These are phyloP conservation scores for Fusarium equiseti DNA, from an alignment of 2,329 filamentous ascomycete species.

Conservation along the genomic window DNA sequence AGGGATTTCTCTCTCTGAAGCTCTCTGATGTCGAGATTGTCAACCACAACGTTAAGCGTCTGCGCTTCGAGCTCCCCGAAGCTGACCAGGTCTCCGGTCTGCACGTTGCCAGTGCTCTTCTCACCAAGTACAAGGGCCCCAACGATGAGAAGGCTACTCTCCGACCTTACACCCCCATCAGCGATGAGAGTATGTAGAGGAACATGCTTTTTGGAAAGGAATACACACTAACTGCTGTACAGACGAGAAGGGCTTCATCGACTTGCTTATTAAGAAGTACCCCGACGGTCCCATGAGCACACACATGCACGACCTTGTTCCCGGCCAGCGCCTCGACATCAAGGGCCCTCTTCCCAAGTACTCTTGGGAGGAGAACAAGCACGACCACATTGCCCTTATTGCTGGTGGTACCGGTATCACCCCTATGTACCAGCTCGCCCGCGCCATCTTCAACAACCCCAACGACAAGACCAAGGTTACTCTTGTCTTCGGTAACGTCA, in stretches of 20 bases:
- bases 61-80: slow-evolving; percentile 89
- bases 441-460: slow-evolving; percentile 94
- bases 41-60: slow-evolving; percentile 95
- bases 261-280: slow-evolving; percentile 94
- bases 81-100: slow-evolving; percentile 87
- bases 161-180: slow-evolving; percentile 92
- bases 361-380: slow-evolving; percentile 89
- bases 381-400: slow-evolving; percentile 86
- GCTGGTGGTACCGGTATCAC: slow-evolving; percentile 98
- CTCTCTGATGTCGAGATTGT: slow-evolving; percentile 81
- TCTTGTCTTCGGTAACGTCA: slow-evolving; percentile 90
- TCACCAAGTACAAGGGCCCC: slow-evolving; percentile 92
- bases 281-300: slow-evolving; percentile 90
- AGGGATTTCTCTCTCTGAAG: slow-evolving; percentile 87
- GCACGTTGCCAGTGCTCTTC: slow-evolving; percentile 82
- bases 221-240: slow-evolving; percentile 20
- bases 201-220: not conserved
- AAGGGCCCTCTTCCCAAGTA: slow-evolving; percentile 98
- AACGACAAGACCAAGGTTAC: slow-evolving; percentile 98
- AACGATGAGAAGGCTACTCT: slow-evolving; percentile 87
- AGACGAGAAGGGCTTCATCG: slow-evolving; percentile 83
- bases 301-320: slow-evolving; percentile 85
- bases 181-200: slow-evolving; percentile 76
- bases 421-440: slow-evolving; percentile 95
- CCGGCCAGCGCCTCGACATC: slow-evolving; percentile 86